Base-by-base conservation (phyloP, 805 yeast species). In the Wickerhamiella azyma region DNA sequence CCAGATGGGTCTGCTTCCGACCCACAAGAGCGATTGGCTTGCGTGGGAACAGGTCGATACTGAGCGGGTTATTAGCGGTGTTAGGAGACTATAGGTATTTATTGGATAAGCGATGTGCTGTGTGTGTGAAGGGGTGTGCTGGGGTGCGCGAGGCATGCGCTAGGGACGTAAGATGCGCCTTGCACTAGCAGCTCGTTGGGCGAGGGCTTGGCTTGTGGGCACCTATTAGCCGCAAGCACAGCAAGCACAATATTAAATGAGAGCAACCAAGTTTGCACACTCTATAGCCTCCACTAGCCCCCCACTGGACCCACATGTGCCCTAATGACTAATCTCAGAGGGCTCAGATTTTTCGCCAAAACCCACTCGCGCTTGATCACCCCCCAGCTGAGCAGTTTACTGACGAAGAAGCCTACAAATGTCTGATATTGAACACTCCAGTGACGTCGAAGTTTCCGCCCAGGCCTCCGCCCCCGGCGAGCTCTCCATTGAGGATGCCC, bases 401-500 rank as follows among this genome's bases (percentile, higher is more conserved):
- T 53, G 57, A 39, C 60, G 59, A 57, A 52, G 61, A 56, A 57
- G 60, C 59, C 51, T 29, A 49, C 50, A 52, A 53, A 57, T 57
- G 96, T 86, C 95, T 77, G 96, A 86, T 83, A 79, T 79, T 74
- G 96, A 88, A 81, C 77, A 76, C 79, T 89, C 80, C 73, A 78
- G 70, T 62, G 85, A 80, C 69, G 88, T 75, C 68, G 85, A 78
- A 71, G 80, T 70, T 59, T 79, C 75, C 66, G 77, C 71, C 60
- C 89, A 76, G 68, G 81, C 79, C 68, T 88, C 85, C 72, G 76
- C 79, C 65, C 71, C 88, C 65, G 85, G 85, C 57, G 79, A 86
- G 65, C 79, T 89, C 74, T 77, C 97, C 70, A 82, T 92, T 62
- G 97, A 94, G 77, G 98, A 92, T 70, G 94, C 96, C 69, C 77